These are phyloP conservation scores for Musa acuminata DNA, from an alignment of 176 grass and related monocot species.

Conservation along the genomic window DNA sequence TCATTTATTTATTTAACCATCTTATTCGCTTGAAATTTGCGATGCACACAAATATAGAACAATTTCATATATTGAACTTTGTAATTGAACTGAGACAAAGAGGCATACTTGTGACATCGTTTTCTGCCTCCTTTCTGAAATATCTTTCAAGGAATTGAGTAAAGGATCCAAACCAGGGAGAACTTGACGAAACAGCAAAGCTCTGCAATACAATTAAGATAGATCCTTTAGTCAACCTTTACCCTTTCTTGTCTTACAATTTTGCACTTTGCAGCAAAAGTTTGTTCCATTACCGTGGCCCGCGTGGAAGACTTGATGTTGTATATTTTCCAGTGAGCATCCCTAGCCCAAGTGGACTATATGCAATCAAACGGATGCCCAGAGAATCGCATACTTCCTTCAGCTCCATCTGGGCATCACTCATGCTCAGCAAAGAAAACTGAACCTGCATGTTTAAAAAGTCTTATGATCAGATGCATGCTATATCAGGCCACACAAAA, in stretches of 20 bases:
- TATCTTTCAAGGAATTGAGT: conserved; percentile 41
- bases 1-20: too few species aligned
- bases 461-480: not conserved
- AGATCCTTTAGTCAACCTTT: not conserved
- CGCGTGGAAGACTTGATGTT: conserved; percentile 53
- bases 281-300: conserved; percentile 43
- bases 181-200: conserved; percentile 79
- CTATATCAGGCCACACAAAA: not conserved
- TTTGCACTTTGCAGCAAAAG: not conserved
- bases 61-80: not conserved
- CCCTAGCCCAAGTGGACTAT: conserved; percentile 78
- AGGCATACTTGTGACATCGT: conserved; percentile 71
- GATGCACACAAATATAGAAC: too few species aligned
- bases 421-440: conserved; percentile 83
- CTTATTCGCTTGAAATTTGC: too few species aligned
- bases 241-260: not conserved
- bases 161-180: conserved; percentile 69
- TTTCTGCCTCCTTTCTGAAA: conserved; percentile 63
- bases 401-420: conserved; percentile 68
- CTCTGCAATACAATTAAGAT: conserved; percentile 33
- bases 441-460: conserved; percentile 44
- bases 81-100: not conserved
- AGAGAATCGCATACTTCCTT: conserved; percentile 71
- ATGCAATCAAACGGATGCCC: conserved; percentile 67
- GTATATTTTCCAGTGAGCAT: conserved; percentile 82